A percentile compares a stretch with the other conserved stretches of the same genome.
These are phyloP conservation scores for Fusarium beomiforme DNA, from an alignment of 2,329 filamentous ascomycete genomes.

Conservation along the genomic window DNA sequence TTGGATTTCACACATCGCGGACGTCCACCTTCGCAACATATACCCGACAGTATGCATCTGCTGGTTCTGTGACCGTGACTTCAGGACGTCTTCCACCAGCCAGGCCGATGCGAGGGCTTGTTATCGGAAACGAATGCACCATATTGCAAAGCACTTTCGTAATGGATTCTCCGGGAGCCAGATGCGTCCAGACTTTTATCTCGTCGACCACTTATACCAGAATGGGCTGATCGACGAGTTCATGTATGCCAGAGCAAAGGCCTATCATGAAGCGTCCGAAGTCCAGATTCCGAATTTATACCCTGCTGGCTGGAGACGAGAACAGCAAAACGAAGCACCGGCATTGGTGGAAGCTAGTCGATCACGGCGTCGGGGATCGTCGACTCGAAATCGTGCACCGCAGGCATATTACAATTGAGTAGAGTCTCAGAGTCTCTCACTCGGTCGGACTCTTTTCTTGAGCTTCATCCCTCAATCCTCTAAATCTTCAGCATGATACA, in stretches of 20 bases:
- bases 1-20: conserved; percentile 60
- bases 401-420: conserved; percentile 10
- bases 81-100: conserved; percentile 34
- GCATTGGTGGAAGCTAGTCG: conserved; percentile 13
- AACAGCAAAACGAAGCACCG: not conserved
- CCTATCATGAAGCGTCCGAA: conserved; percentile 35
- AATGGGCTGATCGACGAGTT: conserved; percentile 43
- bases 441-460: not conserved
- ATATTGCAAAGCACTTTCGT: conserved; percentile 59
- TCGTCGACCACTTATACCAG: conserved; percentile 51
- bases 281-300: conserved; percentile 23
- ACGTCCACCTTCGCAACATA: conserved; percentile 47
- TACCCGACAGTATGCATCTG: conserved; percentile 55
- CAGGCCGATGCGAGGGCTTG: conserved; percentile 26
- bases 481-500: not conserved
- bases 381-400: not conserved
- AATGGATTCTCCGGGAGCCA: conserved; percentile 34
- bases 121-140: conserved; percentile 57
- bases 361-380: not conserved
- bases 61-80: conserved; percentile 62
- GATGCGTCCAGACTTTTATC: conserved; percentile 52
- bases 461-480: not conserved
- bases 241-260: conserved; percentile 33
- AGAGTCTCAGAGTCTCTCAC: not conserved
- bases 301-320: conserved; percentile 27